phyloP scores from a whole-genome alignment of 352 stramenopile species.

The Paralagenidium karlingii region DNA sequence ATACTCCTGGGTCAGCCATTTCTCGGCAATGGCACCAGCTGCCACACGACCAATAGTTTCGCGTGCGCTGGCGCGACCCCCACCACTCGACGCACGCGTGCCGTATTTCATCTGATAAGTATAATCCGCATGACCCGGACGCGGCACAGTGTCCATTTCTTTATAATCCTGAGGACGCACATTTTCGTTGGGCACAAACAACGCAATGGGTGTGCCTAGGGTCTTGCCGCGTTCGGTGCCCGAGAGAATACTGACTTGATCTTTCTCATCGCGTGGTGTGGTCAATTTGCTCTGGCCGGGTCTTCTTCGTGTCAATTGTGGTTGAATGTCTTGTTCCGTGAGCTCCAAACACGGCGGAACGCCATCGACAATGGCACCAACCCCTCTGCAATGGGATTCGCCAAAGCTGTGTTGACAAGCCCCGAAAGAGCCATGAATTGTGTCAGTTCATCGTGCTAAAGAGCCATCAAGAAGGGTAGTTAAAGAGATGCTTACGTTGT shows the following conservation, averaged over 20 bases:
- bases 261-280: constrained; percentile 96
- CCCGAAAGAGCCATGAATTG: neutral
- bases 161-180: constrained; percentile 94
- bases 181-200: constrained; percentile 97
- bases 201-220: constrained; percentile 93
- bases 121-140: constrained; percentile 95
- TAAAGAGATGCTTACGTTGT: constrained; percentile 65
- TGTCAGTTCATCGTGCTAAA: neutral
- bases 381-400: constrained; percentile 96
- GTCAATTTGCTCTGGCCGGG: constrained; percentile 97
- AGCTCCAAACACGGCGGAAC: constrained; percentile 94
- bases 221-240: constrained; percentile 90
- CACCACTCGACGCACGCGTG: constrained; percentile 92
- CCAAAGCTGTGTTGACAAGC: constrained; percentile 65
- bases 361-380: constrained; percentile 96
- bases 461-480: neutral
- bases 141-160: constrained; percentile 88
- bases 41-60: constrained; percentile 98
- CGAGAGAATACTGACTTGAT: constrained; percentile 95
- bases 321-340: constrained; percentile 93
- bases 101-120: constrained; percentile 99
- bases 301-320: constrained; percentile 93
- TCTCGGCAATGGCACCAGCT: constrained; percentile 93
- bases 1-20: constrained; percentile 91
- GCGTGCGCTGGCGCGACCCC: constrained; percentile 90